Evolutionary conservation across 2,329 filamentous ascomycete genomes (phyloP), one percentile per base, ranked within the genome.

Genomic region (Lasiodiplodia hormozganensis): DNA sequence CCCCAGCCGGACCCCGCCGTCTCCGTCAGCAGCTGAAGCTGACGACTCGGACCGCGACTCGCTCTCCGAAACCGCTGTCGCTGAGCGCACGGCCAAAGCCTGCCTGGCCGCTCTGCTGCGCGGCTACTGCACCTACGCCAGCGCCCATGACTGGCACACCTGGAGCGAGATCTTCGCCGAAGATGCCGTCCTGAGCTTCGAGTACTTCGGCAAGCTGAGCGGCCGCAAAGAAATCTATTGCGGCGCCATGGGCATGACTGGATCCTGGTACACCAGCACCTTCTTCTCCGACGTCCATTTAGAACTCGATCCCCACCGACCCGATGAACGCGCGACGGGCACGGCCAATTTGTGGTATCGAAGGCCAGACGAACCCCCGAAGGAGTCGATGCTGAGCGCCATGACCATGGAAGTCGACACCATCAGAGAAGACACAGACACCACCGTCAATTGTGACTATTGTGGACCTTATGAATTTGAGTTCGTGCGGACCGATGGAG

Each of bases 111-210:
- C 40, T 49, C n/a, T 64, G 60, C 60, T 64, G n/a, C 43, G 47
- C 47, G 28, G 31, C 31, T 64, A 64, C 28, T 49, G 28, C 18
- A 52, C 60, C 60, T 38, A 52, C 25, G 28, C 28, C 60, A 25
- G 10, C 18, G 43, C 60, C 6, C 43, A 21, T 8, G 18, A 36
- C 7, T 64, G 60, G 60, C 47, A 43, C 12, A n/a, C 28, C 21
- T 64, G 60, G 60, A 28, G 28, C 60, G 43, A 64, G 10, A 47
- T 64, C 2, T 64, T 64, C 47, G 47, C 40, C 28, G 60, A 64
- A n/a, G 60, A 64, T 38, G 60, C 47, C 60, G 28, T 64, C 12
- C 5, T 64, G 43, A 64, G n/a, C 14, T 64, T 64, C 60, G 28
- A 64, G n/a, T 64, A 38, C 12, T 52, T 31, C 7, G 60, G 43